These are phyloP conservation scores for Hypomontagnella submonticulosa DNA, from an alignment of 495 filamentous ascomycete genomes.

Conservation along the genomic window DNA sequence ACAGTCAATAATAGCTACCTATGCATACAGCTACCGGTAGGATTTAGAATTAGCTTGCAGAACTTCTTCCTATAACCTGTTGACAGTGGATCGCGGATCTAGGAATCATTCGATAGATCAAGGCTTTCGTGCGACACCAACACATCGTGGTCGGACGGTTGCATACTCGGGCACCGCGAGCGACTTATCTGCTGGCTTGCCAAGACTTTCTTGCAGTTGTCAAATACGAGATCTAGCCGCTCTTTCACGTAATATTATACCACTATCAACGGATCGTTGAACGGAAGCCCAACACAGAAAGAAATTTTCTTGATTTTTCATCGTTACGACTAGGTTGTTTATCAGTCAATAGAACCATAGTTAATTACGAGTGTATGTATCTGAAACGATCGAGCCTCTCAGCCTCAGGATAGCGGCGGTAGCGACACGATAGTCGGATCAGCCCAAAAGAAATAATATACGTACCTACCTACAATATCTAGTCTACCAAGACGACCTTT, in stretches of 20 bases:
- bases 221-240: constrained; percentile 37
- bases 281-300: not conserved
- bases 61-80: too few species aligned
- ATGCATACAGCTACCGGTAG: not conserved
- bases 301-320: not conserved
- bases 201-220: constrained; percentile 31
- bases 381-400: not conserved
- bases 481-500: not conserved
- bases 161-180: constrained; percentile 7
- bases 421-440: not conserved
- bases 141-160: constrained; percentile 7
- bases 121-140: constrained; percentile 17
- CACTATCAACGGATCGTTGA: not conserved
- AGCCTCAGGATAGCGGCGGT: not conserved
- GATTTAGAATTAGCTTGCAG: constrained; percentile 2
- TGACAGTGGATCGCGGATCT: too few species aligned
- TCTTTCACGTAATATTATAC: constrained; percentile 13
- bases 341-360: not conserved
- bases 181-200: constrained; percentile 29
- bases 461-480: not conserved
- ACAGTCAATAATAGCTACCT: too few species aligned
- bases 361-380: not conserved
- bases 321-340: not conserved
- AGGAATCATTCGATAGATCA: constrained; percentile 3
- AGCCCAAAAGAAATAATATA: not conserved